phyloP scores from a whole-genome alignment of 345 rosid genomes.

The Gossypium australe region DNA sequence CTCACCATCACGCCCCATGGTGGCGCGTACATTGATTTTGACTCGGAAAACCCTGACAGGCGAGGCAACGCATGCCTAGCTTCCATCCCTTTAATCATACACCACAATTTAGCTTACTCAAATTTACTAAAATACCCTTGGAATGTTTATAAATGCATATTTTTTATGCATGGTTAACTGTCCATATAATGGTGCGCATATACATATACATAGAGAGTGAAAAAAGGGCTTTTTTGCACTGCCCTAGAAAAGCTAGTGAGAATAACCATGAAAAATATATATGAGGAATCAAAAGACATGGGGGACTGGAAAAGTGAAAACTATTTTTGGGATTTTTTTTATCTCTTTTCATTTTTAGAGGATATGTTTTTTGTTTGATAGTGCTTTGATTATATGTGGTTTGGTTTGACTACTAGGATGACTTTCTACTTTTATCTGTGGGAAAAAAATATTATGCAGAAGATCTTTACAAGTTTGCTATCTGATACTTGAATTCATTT shows the following conservation, averaged over 20 bases:
- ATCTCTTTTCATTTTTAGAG: neutral
- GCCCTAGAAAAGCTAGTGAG: conserved; percentile 18
- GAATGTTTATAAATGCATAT: neutral
- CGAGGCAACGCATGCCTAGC: neutral
- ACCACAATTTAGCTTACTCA: neutral
- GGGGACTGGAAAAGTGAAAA: conserved; percentile 12
- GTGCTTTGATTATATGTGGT: neutral
- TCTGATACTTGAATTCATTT: neutral
- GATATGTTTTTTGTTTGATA: neutral
- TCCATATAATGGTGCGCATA: too few species aligned
- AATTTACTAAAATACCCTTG: neutral
- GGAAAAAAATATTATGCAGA: neutral
- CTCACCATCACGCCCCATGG: neutral
- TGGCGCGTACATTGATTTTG: neutral
- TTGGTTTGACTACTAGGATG: neutral
- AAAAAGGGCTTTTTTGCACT: conserved; percentile 18
- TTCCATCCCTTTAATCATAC: neutral
- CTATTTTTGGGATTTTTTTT: neutral
- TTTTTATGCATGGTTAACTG: neutral
- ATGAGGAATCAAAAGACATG: neutral
- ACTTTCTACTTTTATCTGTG: neutral
- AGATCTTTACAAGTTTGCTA: neutral
- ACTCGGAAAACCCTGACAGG: neutral
- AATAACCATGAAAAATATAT: neutral
- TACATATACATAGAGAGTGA: neutral